These are phyloP conservation scores for Coemansia javaensis DNA, from an alignment of 192 early-diverging fungal species.

Conservation along the genomic window DNA sequence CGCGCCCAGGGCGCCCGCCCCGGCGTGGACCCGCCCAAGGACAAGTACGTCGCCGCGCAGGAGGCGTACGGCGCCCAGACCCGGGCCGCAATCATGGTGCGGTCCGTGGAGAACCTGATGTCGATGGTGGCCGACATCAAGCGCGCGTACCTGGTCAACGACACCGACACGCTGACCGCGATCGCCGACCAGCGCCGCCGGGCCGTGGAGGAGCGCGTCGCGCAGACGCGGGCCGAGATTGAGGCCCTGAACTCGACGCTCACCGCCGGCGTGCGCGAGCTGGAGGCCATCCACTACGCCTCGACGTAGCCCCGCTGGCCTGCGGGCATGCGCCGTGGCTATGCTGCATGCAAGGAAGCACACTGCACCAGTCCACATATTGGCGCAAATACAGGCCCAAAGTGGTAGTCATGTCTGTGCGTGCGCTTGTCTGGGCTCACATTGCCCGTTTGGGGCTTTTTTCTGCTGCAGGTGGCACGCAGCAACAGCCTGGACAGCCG, in stretches of 20 bases:
- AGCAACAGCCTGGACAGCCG: too few species aligned
- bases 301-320: slow-evolving; percentile 36
- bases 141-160: slow-evolving; percentile 45
- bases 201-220: slow-evolving; percentile 18
- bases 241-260: slow-evolving; percentile 34
- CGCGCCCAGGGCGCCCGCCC: neutral
- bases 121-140: slow-evolving; percentile 44
- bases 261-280: slow-evolving; percentile 38
- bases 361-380: too few species aligned
- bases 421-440: too few species aligned
- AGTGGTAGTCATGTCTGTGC: too few species aligned
- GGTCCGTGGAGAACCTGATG: slow-evolving; percentile 45
- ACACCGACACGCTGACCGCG: slow-evolving; percentile 22
- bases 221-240: slow-evolving; percentile 13
- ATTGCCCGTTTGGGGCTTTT: too few species aligned
- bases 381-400: too few species aligned
- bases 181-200: slow-evolving; percentile 35
- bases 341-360: too few species aligned
- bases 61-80: slow-evolving; percentile 49
- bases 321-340: too few species aligned
- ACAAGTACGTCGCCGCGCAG: slow-evolving; percentile 43
- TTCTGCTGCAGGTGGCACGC: too few species aligned
- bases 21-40: slow-evolving; percentile 30
- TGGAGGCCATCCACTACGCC: slow-evolving; percentile 45
- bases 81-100: slow-evolving; percentile 44